These are phyloP conservation scores for Rhypophila decipiens DNA, from an alignment of 495 filamentous ascomycete genomes.

Conservation along the genomic window DNA sequence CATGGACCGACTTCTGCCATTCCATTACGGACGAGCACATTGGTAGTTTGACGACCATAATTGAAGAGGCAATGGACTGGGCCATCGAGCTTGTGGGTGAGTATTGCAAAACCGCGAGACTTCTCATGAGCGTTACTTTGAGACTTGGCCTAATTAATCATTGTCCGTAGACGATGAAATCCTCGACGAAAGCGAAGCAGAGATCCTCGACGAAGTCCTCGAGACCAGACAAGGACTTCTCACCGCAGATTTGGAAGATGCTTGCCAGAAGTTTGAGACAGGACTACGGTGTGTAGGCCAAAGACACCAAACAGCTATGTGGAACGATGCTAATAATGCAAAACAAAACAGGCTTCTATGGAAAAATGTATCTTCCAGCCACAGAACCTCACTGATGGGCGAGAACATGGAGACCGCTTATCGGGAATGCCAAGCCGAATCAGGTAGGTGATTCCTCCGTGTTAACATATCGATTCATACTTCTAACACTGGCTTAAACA, in stretches of 20 bases:
- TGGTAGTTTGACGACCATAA: neutral
- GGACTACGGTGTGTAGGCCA: slow-evolving; percentile 3
- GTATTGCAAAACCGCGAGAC: neutral
- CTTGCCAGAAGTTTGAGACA: slow-evolving; percentile 4
- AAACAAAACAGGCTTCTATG: slow-evolving; percentile 9
- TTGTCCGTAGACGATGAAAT: neutral
- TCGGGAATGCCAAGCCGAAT: slow-evolving; percentile 8
- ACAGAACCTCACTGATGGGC: slow-evolving; percentile 30
- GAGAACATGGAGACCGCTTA: slow-evolving; percentile 27
- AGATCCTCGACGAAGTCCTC: neutral
- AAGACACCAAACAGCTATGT: too few relatives aligned
- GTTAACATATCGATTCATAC: neutral
- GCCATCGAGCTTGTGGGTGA: neutral
- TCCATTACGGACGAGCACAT: neutral
- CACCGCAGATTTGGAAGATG: slow-evolving; percentile 1
- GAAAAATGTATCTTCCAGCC: slow-evolving; percentile 24
- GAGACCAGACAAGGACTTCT: slow-evolving; percentile 3
- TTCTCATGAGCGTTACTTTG: neutral
- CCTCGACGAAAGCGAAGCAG: neutral
- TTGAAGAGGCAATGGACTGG: neutral
- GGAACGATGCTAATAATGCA: too few relatives aligned
- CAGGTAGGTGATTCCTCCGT: slow-evolving; percentile 10
- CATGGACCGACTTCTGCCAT: slow-evolving; percentile 18
- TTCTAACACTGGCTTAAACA: neutral
- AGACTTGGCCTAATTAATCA: too few relatives aligned